These are phyloP conservation scores for Terana coerulea DNA, from an alignment of 768 basidiomycete species.

Conservation along the genomic window DNA sequence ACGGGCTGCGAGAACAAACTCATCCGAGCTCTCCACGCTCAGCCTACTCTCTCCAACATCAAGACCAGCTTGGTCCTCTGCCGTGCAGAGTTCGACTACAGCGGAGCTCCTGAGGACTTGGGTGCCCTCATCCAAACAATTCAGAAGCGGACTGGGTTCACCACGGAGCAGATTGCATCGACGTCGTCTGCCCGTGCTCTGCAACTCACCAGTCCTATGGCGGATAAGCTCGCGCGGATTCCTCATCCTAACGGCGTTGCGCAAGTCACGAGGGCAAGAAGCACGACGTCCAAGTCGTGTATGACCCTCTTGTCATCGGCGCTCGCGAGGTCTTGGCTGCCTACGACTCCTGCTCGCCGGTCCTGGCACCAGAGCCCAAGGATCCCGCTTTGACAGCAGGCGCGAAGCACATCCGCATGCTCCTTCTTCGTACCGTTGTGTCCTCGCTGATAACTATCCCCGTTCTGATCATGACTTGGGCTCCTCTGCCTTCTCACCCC, in stretches of 20 bases:
- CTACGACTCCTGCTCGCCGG: conserved; percentile 25
- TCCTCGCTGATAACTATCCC: conserved; percentile 35
- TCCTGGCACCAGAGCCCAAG: conserved; percentile 19
- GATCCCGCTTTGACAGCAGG: conserved; percentile 26
- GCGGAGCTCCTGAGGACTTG: conserved; percentile 15
- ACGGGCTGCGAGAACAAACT: conserved; percentile 30
- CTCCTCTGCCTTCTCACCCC: conserved; percentile 30
- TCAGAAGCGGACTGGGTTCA: conserved; percentile 26
- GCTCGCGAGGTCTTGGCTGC: conserved; percentile 31
- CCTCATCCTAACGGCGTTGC: conserved; percentile 18
- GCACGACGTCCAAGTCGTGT: conserved; percentile 14
- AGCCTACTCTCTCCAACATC: conserved; percentile 19
- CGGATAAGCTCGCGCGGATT: conserved; percentile 14
- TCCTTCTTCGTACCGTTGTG: conserved; percentile 28
- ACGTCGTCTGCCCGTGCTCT: conserved; percentile 14
- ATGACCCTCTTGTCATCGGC: conserved; percentile 23
- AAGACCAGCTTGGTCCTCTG: conserved; percentile 28
- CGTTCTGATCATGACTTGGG: conserved; percentile 41
- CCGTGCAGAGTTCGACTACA: conserved; percentile 28
- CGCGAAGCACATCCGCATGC: conserved; percentile 28
- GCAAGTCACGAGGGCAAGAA: conserved; percentile 9
- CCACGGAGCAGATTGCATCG: conserved; percentile 20
- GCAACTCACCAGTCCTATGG: conserved; percentile 4
- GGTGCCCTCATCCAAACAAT: conserved; percentile 19
- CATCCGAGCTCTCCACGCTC: conserved; percentile 17